Evolutionary conservation across 305 asterid genomes (phyloP), one percentile per base, ranked within the genome.

Genomic region (Fraxinus paxiana): DNA sequence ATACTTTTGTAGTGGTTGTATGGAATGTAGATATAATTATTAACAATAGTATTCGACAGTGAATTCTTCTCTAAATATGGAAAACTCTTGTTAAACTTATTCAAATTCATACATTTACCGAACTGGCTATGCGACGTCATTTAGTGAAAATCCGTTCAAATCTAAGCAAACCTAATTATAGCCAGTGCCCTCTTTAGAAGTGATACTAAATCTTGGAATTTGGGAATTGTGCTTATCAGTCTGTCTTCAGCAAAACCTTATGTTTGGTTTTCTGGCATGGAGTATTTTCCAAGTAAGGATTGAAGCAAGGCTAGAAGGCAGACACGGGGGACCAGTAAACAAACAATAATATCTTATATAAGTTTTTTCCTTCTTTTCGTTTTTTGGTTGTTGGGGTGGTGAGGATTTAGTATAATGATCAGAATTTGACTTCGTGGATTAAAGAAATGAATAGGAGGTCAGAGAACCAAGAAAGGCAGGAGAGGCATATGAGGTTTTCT

Each of bases 211-310:
- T 48, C 28, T 75, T 76, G 46, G 70, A 51, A 28, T 43, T 28
- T 48, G 3, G 41, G 30, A 13, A 24, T n/a, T n/a, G 37, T 76
- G 75, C 43, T 33, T 13, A 30, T 6, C 33, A 26, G 15, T 70
- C 75, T 33, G 75, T 70, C 75, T 70, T 70, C 24, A n/a, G 75
- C 43, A n/a, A 70, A 70, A n/a, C 26, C 75, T 70, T 26, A n/a
- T 0, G 75, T 33, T 17, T 70, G 75, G 46, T 15, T 70, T 30
- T 26, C 33, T 31, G 46, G 46, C 24, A n/a, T 2, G 13, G 24
- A 6, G 46, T 33, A 70, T 70, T 70, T 70, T 15, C 13, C 35
- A 65, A 65, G 35, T 65, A 65, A 26, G 37, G 73, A 28, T 12
- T 12, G 18, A 65, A 33, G 75, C 24, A 33, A 31, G 15, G 43